Evolutionary conservation across 129 eudicot species (phyloP).

Genomic region (Rutidosis leptorrhynchoides): DNA sequence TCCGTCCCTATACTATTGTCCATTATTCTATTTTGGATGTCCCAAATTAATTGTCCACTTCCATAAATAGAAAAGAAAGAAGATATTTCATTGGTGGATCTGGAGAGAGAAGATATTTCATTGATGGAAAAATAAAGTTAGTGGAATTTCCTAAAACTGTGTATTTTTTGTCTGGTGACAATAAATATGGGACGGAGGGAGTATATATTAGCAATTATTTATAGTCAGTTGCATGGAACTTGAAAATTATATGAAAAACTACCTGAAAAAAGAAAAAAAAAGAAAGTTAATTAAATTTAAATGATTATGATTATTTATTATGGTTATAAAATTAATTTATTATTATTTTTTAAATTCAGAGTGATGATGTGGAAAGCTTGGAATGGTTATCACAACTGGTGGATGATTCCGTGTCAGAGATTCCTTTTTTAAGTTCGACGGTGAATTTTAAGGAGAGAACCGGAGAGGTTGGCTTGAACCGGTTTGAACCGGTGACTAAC

Average conservation of each 20-base stretch:
- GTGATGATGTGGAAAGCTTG: conserved; percentile 77
- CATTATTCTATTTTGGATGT: no score
- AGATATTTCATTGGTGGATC: no score
- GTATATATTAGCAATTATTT: no score
- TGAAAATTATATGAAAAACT: background rate
- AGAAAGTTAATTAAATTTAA: background rate
- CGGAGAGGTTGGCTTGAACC: conserved; percentile 30
- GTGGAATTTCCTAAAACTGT: no score
- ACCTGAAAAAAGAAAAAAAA: no score
- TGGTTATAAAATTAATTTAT: background rate
- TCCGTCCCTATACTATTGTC: no score
- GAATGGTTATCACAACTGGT: conserved; percentile 89
- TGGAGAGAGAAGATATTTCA: no score
- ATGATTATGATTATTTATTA: background rate
- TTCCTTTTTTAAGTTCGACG: conserved; percentile 49
- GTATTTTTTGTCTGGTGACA: no score
- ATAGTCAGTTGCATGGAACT: conserved; percentile 9
- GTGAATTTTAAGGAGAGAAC: conserved; percentile 35
- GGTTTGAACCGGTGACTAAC: conserved; percentile 34
- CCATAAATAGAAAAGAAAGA: no score
- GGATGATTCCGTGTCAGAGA: conserved; percentile 66
- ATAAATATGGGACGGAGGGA: no score
- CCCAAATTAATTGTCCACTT: no score
- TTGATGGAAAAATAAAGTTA: no score
- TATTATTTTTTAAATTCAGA: conserved; percentile 38